These are phyloP conservation scores for Paulownia fortunei DNA, from an alignment of 257 asterid genomes.

Conservation along the genomic window DNA sequence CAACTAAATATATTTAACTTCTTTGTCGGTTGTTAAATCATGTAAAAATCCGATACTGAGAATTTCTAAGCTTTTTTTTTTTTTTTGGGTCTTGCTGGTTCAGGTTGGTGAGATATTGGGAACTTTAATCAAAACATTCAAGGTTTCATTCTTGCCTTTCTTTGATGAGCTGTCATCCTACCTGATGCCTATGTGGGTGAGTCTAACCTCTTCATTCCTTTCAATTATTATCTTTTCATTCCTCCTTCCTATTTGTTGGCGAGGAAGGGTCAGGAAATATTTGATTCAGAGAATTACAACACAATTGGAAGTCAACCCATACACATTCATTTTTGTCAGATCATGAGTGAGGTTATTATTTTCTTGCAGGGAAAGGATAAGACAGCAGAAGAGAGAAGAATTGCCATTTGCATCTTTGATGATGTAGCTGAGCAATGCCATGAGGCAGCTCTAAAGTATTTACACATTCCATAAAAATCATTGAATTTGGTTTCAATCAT, in stretches of 20 bases:
- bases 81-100: slow-evolving; percentile 20
- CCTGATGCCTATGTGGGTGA: slow-evolving; percentile 99
- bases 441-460: slow-evolving; percentile 85
- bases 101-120: slow-evolving; percentile 97
- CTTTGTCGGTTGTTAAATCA: slow-evolving; percentile 6
- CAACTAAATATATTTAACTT: background rate
- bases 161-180: slow-evolving; percentile 86
- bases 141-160: slow-evolving; percentile 92
- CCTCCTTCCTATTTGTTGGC: background rate
- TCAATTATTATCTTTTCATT: background rate
- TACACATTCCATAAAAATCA: background rate
- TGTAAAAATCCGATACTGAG: background rate
- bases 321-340: background rate
- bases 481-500: slow-evolving; percentile 17
- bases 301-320: background rate
- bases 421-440: slow-evolving; percentile 98
- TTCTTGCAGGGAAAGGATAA: slow-evolving; percentile 86
- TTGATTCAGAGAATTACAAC: background rate
- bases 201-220: slow-evolving; percentile 35
- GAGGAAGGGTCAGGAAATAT: background rate
- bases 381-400: slow-evolving; percentile 96
- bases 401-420: slow-evolving; percentile 97
- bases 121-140: slow-evolving; percentile 90
- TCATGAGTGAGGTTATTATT: slow-evolving; percentile 7
- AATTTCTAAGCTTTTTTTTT: background rate